Base-by-base conservation (phyloP, 345 rosid species). In the Trapa bicornis region DNA sequence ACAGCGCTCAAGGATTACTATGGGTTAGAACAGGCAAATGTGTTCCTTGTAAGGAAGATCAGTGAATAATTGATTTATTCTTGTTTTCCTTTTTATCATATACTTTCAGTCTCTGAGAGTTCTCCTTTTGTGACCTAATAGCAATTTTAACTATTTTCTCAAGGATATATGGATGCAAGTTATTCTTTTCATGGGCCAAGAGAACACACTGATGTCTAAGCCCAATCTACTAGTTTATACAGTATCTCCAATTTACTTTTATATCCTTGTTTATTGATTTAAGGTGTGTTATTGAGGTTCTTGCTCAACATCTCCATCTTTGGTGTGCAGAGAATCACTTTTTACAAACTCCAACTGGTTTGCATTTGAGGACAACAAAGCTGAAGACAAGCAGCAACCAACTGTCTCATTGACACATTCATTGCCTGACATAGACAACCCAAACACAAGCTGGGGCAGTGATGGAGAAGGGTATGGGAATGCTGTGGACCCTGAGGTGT, bases 281-380 rank as follows among this genome's bases (percentile, higher is more conserved):
- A 15, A 32, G 0, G 35, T 58, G 15, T 32, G 63, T 58, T 2
- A 58, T 8, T 11, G 37, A n/a, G 37, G 41, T 12, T n/a, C 35
- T 33, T 33, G 33, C 42, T 61, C 56, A 32, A 17, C 32, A 32
- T 61, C 67, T 52, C 64, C 66, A 63, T 61, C 14, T 61, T 62
- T 16, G 57, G 64, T 65, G 11, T 77, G 83, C 84, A 92, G 95
- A 47, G 83, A 86, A 52, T 87, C 96, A 5, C 95, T 86, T 68
- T 89, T 92, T 75, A 79, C 92, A 61, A 89, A 89, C 77, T 85
- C 96, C 75, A 89, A 92, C 80, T 89, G 98, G 98, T 89, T 89
- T 74, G 92, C 95, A 56, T 89, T 87, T 67, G 89, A 89, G 68
- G 96, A 85, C 74, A 89, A 83, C 52, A 81, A 79, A 76, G 83